Evolutionary conservation across 2,329 filamentous ascomycete genomes (phyloP), one percentile per base, ranked within the genome.

Genomic region (Colletotrichum acutatum): DNA sequence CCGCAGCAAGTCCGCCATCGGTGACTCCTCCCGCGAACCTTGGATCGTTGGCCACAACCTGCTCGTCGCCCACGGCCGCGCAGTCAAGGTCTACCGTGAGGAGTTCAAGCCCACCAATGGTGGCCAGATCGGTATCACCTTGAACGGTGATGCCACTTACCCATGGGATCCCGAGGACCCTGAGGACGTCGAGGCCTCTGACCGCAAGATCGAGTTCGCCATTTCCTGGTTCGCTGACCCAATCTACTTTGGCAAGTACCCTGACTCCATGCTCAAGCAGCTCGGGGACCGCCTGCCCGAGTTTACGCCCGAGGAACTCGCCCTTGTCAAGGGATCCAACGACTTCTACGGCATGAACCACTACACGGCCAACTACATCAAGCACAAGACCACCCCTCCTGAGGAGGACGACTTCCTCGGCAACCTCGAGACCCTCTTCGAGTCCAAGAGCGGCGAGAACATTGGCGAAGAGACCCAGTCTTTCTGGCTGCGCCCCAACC

Each of bases 301-400:
- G 57, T 97, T 94, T 82, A 95, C 93, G 0, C 82, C 88, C 0
- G 93, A 94, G 76, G 94, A 97, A 80, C 82, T 86, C 28, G 90
- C 89, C 2, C 86, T 97, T n/a, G 91, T 97, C 58, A 88, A 92
- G 78, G 94, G 93, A n/a, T 94, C 92, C 80, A 97, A 97, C 82
- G 95, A 97, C 86, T 97, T 97, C 84, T 97, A 97, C 83, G 95
- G 94, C 82, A 96, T 96, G 94, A 97, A 97, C 86, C 93, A 95
- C 87, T 97, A 97, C 86, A 95, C 94, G 63, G 93, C 94, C 79
- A 94, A 97, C 87, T 97, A 94, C 84, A 91, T 97, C 84, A 92
- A 91, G 81, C 92, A 95, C 84, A 90, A 90, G 79, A 87, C 89
- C 8, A 88, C 87, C 7, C 84, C 87, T 60, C 84, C 93, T 0